These are phyloP conservation scores for Cenchrus fungigraminus DNA, from an alignment of 176 grass and related monocot species.

Conservation along the genomic window DNA sequence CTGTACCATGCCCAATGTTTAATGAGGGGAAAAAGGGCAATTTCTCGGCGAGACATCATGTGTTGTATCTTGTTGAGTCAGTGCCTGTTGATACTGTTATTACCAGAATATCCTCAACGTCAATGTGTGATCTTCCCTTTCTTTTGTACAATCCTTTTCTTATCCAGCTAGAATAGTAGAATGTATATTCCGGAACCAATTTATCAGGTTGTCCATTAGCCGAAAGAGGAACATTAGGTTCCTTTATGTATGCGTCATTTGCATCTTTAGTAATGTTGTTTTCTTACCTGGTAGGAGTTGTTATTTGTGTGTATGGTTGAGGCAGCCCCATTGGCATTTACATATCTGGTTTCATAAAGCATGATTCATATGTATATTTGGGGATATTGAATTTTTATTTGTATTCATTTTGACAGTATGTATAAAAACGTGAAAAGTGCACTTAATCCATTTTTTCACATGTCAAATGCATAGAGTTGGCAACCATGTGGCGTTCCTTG, in stretches of 20 bases:
- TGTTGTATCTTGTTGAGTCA: slow-evolving; percentile 17
- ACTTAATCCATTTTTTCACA: not conserved
- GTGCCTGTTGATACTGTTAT: slow-evolving; percentile 31
- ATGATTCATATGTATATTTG: not conserved
- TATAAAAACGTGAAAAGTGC: not conserved
- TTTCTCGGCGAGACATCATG: slow-evolving; percentile 8
- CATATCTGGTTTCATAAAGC: not conserved
- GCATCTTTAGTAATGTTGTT: not conserved
- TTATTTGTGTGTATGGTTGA: too few species aligned
- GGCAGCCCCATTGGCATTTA: too few species aligned
- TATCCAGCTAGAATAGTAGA: slow-evolving; percentile 1
- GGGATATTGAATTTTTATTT: not conserved
- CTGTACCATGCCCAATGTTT: slow-evolving; percentile 25
- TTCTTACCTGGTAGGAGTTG: not conserved
- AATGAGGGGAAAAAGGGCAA: not conserved
- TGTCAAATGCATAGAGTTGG: not conserved
- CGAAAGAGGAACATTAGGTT: not conserved
- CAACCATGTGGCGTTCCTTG: not conserved
- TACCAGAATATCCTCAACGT: slow-evolving; percentile 17
- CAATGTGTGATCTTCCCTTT: slow-evolving; percentile 22
- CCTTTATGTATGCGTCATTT: not conserved
- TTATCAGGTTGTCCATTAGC: slow-evolving; percentile 21
- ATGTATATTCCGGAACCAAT: slow-evolving; percentile 6
- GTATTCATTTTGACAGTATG: not conserved
- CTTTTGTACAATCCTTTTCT: slow-evolving; percentile 24